Evolutionary conservation across 164 flowering plant species (phyloP), one percentile per base, ranked within the genome.

Genomic region (Magnolia officinalis): DNA sequence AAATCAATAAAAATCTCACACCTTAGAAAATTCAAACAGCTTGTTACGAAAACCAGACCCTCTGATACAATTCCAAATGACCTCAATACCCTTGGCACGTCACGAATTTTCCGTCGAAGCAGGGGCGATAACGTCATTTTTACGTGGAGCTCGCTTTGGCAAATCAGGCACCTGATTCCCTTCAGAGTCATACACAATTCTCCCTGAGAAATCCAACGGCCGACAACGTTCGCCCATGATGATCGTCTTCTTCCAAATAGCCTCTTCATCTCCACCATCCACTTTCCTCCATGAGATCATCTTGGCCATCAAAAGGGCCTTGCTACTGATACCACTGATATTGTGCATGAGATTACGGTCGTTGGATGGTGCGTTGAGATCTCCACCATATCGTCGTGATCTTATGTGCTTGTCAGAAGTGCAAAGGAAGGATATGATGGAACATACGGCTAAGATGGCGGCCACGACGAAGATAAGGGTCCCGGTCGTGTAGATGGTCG

Each of bases 211-310:
- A 58, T 89, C 83, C 18, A 87, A 18, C 0, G 90, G 95, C 26
- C 86, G 86, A 78, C 95, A 91, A 50, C 85, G 80, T 50, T 85
- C 90, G 6, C 95, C 95, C 83, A 63, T 85, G 50, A 91, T 83
- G 75, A 91, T 90, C 29, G 84, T 79, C 85, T 80, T 88, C 87
- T 76, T 88, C 95, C 95, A 91, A 50, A 89, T 45, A 13, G 75
- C 79, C 52, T 72, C 72, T 19, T 72, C 79, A 16, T 55, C 61
- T 11, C 61, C 18, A 16, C 2, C 76, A 29, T 76, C 87, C 9
- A 26, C 50, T 74, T 82, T 86, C 64, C 80, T 85, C 89, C 89
- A 86, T 2, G 91, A 90, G 31, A 88, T 79, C 88, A 86, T 85
- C 84, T 85, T 88, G 59, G 74, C 81, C 85, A 84, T 78, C 31